phyloP scores from a whole-genome alignment of 2,329 filamentous ascomycete species.

The Diaporthe amygdali region DNA sequence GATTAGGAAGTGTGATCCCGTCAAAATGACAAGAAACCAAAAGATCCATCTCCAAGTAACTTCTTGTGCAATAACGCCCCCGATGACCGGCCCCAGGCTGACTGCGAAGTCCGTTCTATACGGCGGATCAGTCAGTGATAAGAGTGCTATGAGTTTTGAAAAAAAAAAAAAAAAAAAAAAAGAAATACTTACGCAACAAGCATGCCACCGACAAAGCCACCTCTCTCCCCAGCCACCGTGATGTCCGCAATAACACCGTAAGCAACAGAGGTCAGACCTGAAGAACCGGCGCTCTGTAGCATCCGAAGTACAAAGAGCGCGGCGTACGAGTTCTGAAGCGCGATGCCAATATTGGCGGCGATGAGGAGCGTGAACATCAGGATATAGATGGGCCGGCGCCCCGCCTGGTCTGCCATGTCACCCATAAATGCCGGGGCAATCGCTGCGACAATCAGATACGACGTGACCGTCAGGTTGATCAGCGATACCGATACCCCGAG shows the following conservation, averaged over 20 bases:
- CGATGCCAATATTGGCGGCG: background rate
- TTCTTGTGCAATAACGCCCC: constrained; percentile 38
- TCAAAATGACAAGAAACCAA: constrained; percentile 42
- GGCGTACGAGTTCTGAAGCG: background rate
- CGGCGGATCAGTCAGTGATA: background rate
- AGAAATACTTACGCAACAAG: background rate
- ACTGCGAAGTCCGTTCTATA: constrained; percentile 7
- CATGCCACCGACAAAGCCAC: background rate
- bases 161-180: no score
- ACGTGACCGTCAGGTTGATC: constrained; percentile 45
- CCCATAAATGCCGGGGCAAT: constrained; percentile 29
- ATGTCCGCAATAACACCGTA: background rate
- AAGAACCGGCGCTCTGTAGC: background rate
- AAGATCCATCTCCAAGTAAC: constrained; percentile 46
- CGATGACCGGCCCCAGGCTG: constrained; percentile 37
- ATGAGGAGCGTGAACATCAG: background rate
- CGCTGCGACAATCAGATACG: constrained; percentile 50
- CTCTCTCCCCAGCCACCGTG: background rate
- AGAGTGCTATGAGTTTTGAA: background rate
- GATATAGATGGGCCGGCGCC: constrained; percentile 7
- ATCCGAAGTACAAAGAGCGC: background rate
- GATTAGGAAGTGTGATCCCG: constrained; percentile 29
- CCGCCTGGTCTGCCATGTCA: constrained; percentile 25
- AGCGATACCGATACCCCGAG: constrained; percentile 29
- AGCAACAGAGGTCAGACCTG: background rate